Percentiles rank a stretch among this genome's conserved stretches.
Evolutionary conservation across 306 rosid species (phyloP).

Genomic region (Leucaena leucocephala): DNA sequence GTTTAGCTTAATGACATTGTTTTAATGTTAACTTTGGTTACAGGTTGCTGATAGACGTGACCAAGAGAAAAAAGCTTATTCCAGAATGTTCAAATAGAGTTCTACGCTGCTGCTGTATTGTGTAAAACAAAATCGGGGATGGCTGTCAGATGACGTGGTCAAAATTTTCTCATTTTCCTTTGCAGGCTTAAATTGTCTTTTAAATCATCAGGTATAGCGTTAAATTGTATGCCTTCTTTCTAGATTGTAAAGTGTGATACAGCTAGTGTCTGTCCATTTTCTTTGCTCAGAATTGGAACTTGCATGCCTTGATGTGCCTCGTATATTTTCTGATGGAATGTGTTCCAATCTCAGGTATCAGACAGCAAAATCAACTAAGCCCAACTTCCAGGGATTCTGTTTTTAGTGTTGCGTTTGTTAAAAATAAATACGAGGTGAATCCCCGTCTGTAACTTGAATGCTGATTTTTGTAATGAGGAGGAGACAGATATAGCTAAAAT

Average conservation of each 20-base stretch:
- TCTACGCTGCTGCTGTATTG: slow-evolving; percentile 16
- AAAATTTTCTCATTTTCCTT: slow-evolving; percentile 31
- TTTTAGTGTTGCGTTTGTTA: slow-evolving; percentile 34
- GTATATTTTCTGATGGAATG: slow-evolving; percentile 23
- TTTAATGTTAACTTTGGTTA: slow-evolving; percentile 12
- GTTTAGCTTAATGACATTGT: background rate
- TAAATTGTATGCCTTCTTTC: background rate
- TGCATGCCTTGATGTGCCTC: background rate
- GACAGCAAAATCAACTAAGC: slow-evolving; percentile 19
- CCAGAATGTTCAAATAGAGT: slow-evolving; percentile 48
- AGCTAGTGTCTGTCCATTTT: slow-evolving; percentile 32
- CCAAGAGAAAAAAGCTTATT: slow-evolving; percentile 38
- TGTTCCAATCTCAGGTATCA: slow-evolving; percentile 28
- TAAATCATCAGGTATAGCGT: slow-evolving; percentile 36
- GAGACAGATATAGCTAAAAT: slow-evolving; percentile 18
- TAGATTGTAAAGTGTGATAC: slow-evolving; percentile 17
- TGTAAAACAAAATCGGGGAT: slow-evolving; percentile 22
- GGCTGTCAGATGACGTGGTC: slow-evolving; percentile 29
- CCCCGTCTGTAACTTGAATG: slow-evolving; percentile 25
- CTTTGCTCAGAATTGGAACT: slow-evolving; percentile 1
- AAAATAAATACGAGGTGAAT: slow-evolving; percentile 30
- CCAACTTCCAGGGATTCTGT: slow-evolving; percentile 29
- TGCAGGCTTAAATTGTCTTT: slow-evolving; percentile 23
- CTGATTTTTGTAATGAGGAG: slow-evolving; percentile 1
- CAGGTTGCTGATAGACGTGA: slow-evolving; percentile 40